These are phyloP conservation scores for Cubamyces lactineus DNA, from an alignment of 768 basidiomycete species.

Conservation along the genomic window DNA sequence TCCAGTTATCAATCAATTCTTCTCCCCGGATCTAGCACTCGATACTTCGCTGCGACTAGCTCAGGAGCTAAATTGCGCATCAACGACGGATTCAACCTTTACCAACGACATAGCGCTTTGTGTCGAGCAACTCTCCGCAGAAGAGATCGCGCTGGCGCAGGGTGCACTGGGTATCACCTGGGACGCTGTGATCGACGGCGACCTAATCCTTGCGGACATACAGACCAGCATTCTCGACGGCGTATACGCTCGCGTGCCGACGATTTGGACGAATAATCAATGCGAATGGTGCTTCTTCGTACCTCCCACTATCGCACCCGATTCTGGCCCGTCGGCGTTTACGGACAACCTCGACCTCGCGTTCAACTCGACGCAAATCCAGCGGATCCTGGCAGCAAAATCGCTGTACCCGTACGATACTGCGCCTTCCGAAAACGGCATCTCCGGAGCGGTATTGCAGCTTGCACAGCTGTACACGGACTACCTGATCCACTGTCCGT, in stretches of 20 bases:
- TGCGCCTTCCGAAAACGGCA: constrained; percentile 15
- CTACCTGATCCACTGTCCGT: constrained; percentile 15
- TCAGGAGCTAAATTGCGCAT: constrained; percentile 8
- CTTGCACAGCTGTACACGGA: constrained; percentile 16
- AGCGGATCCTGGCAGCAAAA: constrained; percentile 7
- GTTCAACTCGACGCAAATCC: constrained; percentile 14
- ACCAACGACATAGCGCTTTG: constrained; percentile 9
- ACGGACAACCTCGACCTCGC: constrained; percentile 6
- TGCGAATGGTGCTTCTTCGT: constrained; percentile 23
- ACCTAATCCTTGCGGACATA: constrained; percentile 17
- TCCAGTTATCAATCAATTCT: constrained; percentile 2
- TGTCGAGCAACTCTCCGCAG: constrained; percentile 5
- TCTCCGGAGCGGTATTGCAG: constrained; percentile 14
- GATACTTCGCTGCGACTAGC: constrained; percentile 8
- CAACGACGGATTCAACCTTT: constrained; percentile 2
- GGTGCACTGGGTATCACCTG: constrained; percentile 10
- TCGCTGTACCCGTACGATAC: constrained; percentile 18
- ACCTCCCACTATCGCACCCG: constrained; percentile 11
- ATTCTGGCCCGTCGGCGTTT: constrained; percentile 9
- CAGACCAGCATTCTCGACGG: constrained; percentile 16
- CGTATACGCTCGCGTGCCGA: constrained; percentile 15
- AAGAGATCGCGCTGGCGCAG: constrained; percentile 9
- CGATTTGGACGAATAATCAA: constrained; percentile 18
- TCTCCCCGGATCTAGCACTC: constrained; percentile 1
- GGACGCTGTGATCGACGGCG: constrained; percentile 14